A percentile compares a stretch with the other conserved stretches of the same genome.
Conservation (phyloP, 495 filamentous ascomycete genomes). For the Haplographium delicatum region DNA sequence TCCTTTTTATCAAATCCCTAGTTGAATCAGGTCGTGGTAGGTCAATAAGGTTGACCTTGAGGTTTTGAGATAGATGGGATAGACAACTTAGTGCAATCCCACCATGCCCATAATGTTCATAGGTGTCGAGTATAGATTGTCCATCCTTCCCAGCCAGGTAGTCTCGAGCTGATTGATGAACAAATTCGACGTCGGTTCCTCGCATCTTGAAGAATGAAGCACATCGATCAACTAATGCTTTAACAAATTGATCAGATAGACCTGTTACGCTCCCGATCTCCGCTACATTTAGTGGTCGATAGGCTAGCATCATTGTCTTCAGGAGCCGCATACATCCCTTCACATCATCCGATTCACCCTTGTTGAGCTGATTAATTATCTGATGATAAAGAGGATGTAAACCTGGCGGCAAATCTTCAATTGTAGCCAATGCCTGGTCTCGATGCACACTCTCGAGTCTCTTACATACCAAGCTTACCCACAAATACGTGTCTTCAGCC, state of each 20-base stretch:
- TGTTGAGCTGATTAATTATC: constrained; percentile 13
- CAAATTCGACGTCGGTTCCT: constrained; percentile 9
- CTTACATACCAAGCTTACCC: constrained; percentile 15
- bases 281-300: constrained; percentile 8
- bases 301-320: constrained; percentile 10
- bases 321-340: constrained; percentile 9
- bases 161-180: constrained; percentile 18
- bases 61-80: constrained; percentile 16
- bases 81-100: constrained; percentile 22
- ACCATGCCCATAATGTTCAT: constrained; percentile 19
- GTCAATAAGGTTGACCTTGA: constrained; percentile 21
- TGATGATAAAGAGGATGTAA: constrained; percentile 9
- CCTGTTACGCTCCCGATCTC: constrained; percentile 6
- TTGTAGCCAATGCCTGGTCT: constrained; percentile 4
- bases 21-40: constrained; percentile 17
- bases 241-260: constrained; percentile 2
- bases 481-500: constrained; percentile 12
- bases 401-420: constrained; percentile 12
- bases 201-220: constrained; percentile 22
- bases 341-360: constrained; percentile 11
- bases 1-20: constrained; percentile 16
- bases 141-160: constrained; percentile 13
- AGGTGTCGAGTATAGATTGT: constrained; percentile 11
- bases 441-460: constrained; percentile 9
- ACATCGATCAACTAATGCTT: constrained; percentile 12